Base-by-base conservation (phyloP, 1,284 basidiomycete species). In the Cryptococcus deneoformans region DNA sequence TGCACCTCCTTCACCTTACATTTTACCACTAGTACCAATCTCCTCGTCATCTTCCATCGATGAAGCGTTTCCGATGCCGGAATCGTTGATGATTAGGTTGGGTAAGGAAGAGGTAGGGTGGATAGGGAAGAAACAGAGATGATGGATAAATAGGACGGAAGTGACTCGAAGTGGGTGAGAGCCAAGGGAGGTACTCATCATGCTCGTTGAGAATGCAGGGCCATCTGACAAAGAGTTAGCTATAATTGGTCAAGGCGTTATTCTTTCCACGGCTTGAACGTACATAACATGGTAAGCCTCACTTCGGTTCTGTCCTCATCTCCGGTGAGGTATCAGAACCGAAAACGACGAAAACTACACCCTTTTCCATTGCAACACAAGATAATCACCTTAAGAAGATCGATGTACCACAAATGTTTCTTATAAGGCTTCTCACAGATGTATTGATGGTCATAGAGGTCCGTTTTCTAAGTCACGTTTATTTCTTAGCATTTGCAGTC, bases 71-170 rank as follows among this genome's bases (percentile, higher is more conserved):
- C 54, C 54, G 20, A 42, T 49, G 34, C 54, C 54, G 16, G 29
- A 47, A 7, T 51, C 56, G 38, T 57, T 57, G 51, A 57, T 42
- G 37, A 60, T 44, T 12, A 60, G 16, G 40, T 59, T 54, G 38
- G 53, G 56, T 20, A 20, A 7, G 58, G 58, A 6, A 39, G 37
- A 14, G 54, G 20, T 20, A 20, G 8, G 6, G 34, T 7, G 36
- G 39, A 38, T 5, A 54, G 50, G 10, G 50, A 36, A 5, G 20
- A 20, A n/a, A 59, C 54, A n/a, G 54, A 56, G n/a, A 50, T 34
- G 14, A 56, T 50, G 24, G 35, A 47, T 34, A 40, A 59, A 59
- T 24, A 35, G 49, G 16, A 56, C 47, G 10, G 46, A 5, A 38
- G 47, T n/a, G 34, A 40, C 14, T 53, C 50, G 46, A 44, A 42